phyloP scores from a whole-genome alignment of 2,329 filamentous ascomycete species.

The Stachybotrys chartarum region DNA sequence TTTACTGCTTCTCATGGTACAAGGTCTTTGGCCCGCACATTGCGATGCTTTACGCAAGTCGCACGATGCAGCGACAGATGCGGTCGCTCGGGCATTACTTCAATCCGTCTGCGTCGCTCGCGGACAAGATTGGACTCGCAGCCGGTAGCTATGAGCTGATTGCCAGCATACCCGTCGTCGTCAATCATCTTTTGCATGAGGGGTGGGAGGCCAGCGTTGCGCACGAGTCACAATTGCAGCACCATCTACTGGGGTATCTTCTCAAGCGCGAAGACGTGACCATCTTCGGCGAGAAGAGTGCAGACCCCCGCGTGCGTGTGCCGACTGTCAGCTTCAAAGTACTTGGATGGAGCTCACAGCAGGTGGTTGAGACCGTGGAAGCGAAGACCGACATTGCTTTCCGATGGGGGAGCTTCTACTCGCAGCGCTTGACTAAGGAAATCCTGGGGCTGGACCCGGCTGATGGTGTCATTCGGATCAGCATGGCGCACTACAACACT shows the following conservation, averaged over 20 bases:
- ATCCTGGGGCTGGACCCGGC: constrained; percentile 44
- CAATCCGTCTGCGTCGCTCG: constrained; percentile 51
- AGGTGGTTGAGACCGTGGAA: constrained; percentile 57
- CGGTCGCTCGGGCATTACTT: constrained; percentile 59
- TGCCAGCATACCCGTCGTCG: constrained; percentile 52
- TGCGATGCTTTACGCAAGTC: constrained; percentile 60
- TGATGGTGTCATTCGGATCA: constrained; percentile 61
- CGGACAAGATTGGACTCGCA: constrained; percentile 62
- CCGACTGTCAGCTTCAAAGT: constrained; percentile 63
- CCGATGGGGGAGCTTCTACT: constrained; percentile 56
- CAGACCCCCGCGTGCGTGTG: constrained; percentile 43
- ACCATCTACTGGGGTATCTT: constrained; percentile 52
- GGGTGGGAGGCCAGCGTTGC: constrained; percentile 44
- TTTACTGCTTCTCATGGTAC: constrained; percentile 77
- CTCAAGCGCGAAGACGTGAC: constrained; percentile 41
- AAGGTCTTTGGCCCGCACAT: constrained; percentile 68
- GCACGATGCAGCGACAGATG: constrained; percentile 46
- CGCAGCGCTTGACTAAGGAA: constrained; percentile 52
- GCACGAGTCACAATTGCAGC: constrained; percentile 56
- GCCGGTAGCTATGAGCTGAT: constrained; percentile 64
- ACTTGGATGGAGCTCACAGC: constrained; percentile 44
- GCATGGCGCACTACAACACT: constrained; percentile 67
- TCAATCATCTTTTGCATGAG: constrained; percentile 42
- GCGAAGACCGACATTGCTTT: constrained; percentile 47
- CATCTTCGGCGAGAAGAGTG: constrained; percentile 49